Base-by-base conservation (phyloP, 495 filamentous ascomycete genomes). In the Daldinia bambusicola region DNA sequence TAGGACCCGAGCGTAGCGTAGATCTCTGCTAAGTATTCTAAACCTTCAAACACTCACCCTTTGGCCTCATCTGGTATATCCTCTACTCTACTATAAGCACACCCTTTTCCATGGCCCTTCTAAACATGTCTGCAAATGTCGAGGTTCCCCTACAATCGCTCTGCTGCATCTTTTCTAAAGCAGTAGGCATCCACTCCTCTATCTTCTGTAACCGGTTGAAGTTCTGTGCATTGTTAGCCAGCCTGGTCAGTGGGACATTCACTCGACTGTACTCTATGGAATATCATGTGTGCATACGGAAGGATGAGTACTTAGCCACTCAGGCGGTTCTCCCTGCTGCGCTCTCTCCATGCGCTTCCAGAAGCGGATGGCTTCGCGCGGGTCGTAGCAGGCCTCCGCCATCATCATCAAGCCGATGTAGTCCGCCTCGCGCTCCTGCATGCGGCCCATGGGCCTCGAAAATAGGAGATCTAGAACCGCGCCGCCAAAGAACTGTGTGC, bases 291-390 rank as follows among this genome's bases (percentile, higher is more conserved):
- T 56, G 80, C 86, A 65, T 84, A 91, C 90, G 62, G 90, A 88
- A 36, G 94, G 94, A 83, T 97, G 94, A 18, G 94, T 97, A 31
- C 91, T 93, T 76, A 97, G 78, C 79, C 94, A 92, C 75, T 95
- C 90, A 1, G 92, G 93, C 22, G 87, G 84, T 51, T 83, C 80
- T 38, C 72, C 71, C 73, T 89, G 78, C 52, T 89, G 79, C n/a
- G 80, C 80, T 61, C 84, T 76, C 58, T 92, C 87, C 92, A 97
- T 95, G 16, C 91, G 82, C 69, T 80, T 74, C 94, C 94, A 98
- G 77, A 97, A 80, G 22, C 73, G 80, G 9, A 91, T 83, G 2
- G 94, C 94, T 43, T 89, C 90, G 16, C 83, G 77, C 0, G 94
- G 95, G 68, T 96, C 85, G 75, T 91, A 97, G 59, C 81, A 85